Evolutionary conservation across 1,284 basidiomycete species (phyloP).

Genomic region (Mycena citricolor): DNA sequence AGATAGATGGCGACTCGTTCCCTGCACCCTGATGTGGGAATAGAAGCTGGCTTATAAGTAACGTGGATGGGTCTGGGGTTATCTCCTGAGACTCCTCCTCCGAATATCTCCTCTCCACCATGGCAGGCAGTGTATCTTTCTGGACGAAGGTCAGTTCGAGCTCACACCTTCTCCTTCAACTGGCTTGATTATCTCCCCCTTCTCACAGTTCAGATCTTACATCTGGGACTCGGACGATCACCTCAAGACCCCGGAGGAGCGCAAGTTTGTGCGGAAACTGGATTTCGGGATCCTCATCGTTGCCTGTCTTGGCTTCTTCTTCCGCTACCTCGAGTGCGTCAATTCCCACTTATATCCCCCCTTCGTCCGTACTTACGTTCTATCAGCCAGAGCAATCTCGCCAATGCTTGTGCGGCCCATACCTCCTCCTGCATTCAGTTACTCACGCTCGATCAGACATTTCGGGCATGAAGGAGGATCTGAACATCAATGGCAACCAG

Average conservation of each 20-base stretch:
- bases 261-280: constrained; percentile 22
- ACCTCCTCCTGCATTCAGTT: background rate
- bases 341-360: background rate
- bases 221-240: constrained; percentile 25
- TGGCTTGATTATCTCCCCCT: background rate
- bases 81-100: background rate
- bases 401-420: constrained; percentile 20
- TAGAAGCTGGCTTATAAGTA: too few relatives aligned
- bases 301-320: constrained; percentile 23
- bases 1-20: too few relatives aligned
- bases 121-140: constrained; percentile 6
- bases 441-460: constrained; percentile 4
- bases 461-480: constrained; percentile 25
- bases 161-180: background rate
- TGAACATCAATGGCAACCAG: constrained; percentile 22
- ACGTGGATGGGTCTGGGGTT: too few relatives aligned
- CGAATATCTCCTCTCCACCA: background rate
- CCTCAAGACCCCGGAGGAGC: constrained; percentile 21
- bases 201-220: constrained; percentile 18
- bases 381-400: constrained; percentile 22
- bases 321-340: constrained; percentile 23
- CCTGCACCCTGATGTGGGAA: too few relatives aligned
- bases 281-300: constrained; percentile 24
- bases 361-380: background rate
- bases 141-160: constrained; percentile 15